phyloP scores from a whole-genome alignment of 805 yeast genomes.

The Jamesozyma piceae region DNA sequence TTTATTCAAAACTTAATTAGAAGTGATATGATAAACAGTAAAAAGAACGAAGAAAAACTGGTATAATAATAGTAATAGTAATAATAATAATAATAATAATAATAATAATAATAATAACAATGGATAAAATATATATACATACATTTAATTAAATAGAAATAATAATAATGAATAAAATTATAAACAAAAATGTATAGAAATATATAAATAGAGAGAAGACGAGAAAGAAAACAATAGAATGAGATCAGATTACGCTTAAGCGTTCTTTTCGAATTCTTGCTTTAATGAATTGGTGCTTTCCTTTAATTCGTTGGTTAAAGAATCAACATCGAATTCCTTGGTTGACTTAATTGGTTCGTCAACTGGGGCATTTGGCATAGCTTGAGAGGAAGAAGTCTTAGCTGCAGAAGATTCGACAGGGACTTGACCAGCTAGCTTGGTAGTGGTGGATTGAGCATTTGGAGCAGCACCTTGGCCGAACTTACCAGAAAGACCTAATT shows the following conservation, averaged over 20 bases:
- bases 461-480: slow-evolving; percentile 48
- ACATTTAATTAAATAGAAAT: not conserved
- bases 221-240: not conserved
- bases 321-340: slow-evolving; percentile 18
- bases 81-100: too few species aligned
- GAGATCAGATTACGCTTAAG: too few species aligned
- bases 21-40: too few species aligned
- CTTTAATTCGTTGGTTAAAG: slow-evolving; percentile 15
- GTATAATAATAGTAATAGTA: too few species aligned
- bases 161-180: not conserved
- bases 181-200: not conserved
- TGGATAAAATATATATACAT: not conserved
- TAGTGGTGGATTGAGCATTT: slow-evolving; percentile 14
- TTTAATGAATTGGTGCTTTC: slow-evolving; percentile 26
- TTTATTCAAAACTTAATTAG: too few species aligned
- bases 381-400: slow-evolving; percentile 29
- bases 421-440: slow-evolving; percentile 21
- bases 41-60: too few species aligned
- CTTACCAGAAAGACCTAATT: slow-evolving; percentile 57
- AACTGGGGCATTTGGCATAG: slow-evolving; percentile 33
- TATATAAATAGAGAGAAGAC: not conserved
- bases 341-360: slow-evolving; percentile 21
- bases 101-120: too few species aligned
- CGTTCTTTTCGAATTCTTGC: slow-evolving; percentile 19
- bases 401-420: slow-evolving; percentile 21